Evolutionary conservation across 1,284 basidiomycete genomes (phyloP), one percentile per base, ranked within the genome.

Genomic region (Leccinum colubrinum): DNA sequence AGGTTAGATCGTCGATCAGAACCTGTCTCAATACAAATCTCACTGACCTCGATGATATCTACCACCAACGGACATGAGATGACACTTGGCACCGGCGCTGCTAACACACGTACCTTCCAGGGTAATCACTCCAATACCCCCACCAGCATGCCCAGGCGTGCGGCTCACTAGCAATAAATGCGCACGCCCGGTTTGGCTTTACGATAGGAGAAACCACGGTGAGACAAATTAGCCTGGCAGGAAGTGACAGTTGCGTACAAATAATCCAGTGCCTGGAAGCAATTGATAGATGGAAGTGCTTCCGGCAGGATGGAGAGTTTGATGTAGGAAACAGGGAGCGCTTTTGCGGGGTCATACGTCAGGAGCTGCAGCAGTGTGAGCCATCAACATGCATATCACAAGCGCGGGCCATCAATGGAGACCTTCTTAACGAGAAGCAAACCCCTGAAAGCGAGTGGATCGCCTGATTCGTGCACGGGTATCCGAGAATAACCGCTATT

Each of bases 141-240:
- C 95, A 15, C 90, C 88, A 4, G 87, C 80, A 51, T 83, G 76
- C 0, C 95, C 95, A 0, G 95, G 95, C 0, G 91, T 91, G 11
- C 81, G 81, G 67, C 91, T 95, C 41, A 99, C 86, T 25, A 99
- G 80, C 22, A 99, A 81, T 66, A 98, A 82, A 77, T 99, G 97
- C 0, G 95, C 94, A 56, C 95, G 88, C 6, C 97, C 97, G 3
- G 95, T 97, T 82, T 98, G 97, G 83, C 94, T 95, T 69, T 74
- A n/a, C 6, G 15, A 53, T 41, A 7, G 3, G 15, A 17, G 79
- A 77, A 15, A 27, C 54, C 75, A 69, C 7, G 2, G 37, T 70
- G 59, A 78, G 78, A 77, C 30, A 77, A 74, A 58, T 46, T 1
- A 8, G 3, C 27, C 25, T 8, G 33, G 15, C 35, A 27, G 14